Evolutionary conservation across 257 asterid species (phyloP).

Genomic region (Scutellaria galericulata): DNA sequence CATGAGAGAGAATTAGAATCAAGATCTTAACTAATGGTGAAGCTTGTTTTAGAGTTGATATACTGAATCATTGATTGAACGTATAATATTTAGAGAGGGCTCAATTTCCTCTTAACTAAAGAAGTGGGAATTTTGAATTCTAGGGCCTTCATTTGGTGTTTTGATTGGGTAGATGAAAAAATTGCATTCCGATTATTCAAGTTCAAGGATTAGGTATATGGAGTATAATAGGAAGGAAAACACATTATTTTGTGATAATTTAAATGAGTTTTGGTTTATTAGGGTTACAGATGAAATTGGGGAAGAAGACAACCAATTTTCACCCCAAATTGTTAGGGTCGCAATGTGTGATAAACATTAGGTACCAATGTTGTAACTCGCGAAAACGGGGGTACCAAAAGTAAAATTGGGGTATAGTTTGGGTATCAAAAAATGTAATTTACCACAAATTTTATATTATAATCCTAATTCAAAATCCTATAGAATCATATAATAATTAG

Average conservation of each 20-base stretch:
- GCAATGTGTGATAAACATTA: too few relatives aligned
- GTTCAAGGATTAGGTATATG: constrained; percentile 43
- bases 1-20: constrained; percentile 41
- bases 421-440: too few relatives aligned
- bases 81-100: constrained; percentile 24
- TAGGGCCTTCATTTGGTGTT: constrained; percentile 21
- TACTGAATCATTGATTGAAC: constrained; percentile 32
- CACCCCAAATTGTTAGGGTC: too few relatives aligned
- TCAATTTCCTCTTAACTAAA: constrained; percentile 32
- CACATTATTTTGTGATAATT: constrained; percentile 43
- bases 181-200: constrained; percentile 37
- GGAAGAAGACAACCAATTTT: too few relatives aligned
- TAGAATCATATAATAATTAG: too few relatives aligned
- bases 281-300: too few relatives aligned
- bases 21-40: constrained; percentile 33
- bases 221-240: constrained; percentile 50
- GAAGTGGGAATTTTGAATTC: constrained; percentile 37
- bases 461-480: too few relatives aligned
- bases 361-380: too few relatives aligned
- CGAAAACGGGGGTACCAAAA: too few relatives aligned
- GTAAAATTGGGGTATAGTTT: too few relatives aligned
- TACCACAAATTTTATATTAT: too few relatives aligned
- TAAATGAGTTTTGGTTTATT: constrained; percentile 76
- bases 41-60: constrained; percentile 20
- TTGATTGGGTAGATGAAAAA: constrained; percentile 50